Conservation (phyloP, 1,139 yeast genomes). For the Yamadazyma diddensiae region DNA sequence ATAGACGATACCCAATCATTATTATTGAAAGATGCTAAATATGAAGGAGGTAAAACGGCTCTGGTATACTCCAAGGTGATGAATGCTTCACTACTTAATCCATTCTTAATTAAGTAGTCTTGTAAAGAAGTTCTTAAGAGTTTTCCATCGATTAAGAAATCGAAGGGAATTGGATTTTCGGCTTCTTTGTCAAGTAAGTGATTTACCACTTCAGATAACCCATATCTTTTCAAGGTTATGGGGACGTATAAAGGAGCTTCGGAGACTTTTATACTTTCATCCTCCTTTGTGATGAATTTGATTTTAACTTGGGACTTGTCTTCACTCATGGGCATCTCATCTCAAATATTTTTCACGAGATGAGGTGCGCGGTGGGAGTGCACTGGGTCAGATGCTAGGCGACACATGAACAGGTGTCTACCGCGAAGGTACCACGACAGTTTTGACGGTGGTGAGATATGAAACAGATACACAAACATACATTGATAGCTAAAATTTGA, state of each 20-base stretch:
- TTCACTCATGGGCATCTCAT: constrained; percentile 17
- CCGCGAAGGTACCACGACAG: no score
- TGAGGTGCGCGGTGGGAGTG: no score
- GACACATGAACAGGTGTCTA: no score
- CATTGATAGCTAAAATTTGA: constrained; percentile 13
- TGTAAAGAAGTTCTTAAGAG: constrained; percentile 74
- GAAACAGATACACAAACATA: no score
- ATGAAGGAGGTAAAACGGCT: constrained; percentile 91
- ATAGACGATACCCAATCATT: constrained; percentile 96
- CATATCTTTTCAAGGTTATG: constrained; percentile 78
- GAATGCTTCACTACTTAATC: constrained; percentile 78
- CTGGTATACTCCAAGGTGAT: constrained; percentile 85
- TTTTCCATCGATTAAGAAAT: constrained; percentile 84
- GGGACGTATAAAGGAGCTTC: constrained; percentile 89
- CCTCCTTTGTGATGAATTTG: constrained; percentile 79
- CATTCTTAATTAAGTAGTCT: constrained; percentile 72
- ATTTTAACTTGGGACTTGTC: constrained; percentile 59
- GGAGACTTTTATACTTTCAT: constrained; percentile 66
- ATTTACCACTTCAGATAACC: constrained; percentile 91
- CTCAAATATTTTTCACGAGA: constrained; percentile 10
- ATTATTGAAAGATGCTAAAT: constrained; percentile 80
- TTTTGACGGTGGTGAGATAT: no score
- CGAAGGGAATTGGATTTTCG: constrained; percentile 74
- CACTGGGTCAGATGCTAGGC: no score
- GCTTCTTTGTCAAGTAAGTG: constrained; percentile 56